Percentiles rank a stretch among this genome's conserved stretches.
Evolutionary conservation across 169 alveolate genomes (phyloP).

Genomic region (Cystoisospora suis): DNA sequence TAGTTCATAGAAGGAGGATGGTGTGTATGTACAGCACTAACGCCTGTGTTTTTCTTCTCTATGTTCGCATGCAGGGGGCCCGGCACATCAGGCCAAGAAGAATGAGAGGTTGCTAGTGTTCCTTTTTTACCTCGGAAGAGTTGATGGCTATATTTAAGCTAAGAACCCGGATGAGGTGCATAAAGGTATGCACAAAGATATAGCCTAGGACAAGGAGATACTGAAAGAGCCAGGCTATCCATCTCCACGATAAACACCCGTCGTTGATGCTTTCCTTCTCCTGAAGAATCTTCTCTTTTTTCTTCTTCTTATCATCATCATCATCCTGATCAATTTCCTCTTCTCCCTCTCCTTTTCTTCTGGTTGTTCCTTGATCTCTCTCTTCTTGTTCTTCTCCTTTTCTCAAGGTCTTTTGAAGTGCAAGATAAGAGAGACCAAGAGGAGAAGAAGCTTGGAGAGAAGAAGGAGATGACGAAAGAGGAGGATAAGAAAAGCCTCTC

Average conservation of each 20-base stretch:
- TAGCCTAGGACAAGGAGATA: slow-evolving; percentile 72
- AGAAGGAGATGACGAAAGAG: neutral
- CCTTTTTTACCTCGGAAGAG: slow-evolving; percentile 82
- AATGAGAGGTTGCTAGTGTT: neutral
- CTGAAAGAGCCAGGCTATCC: neutral
- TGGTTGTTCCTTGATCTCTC: no score
- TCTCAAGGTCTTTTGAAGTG: neutral
- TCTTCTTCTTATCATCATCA: no score
- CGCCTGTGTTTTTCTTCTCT: no score
- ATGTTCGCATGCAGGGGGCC: neutral
- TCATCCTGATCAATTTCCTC: no score
- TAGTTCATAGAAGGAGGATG: no score
- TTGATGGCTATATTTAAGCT: slow-evolving; percentile 88
- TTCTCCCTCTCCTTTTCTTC: no score
- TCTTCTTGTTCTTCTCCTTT: neutral
- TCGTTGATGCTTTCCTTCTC: no score
- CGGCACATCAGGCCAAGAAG: neutral
- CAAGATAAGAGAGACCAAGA: neutral
- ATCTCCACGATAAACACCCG: neutral
- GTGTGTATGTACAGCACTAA: no score
- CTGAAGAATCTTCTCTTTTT: no score
- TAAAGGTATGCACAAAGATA: slow-evolving; percentile 79
- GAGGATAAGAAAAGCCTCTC: neutral
- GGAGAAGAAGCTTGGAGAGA: neutral
- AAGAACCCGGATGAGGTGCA: slow-evolving; percentile 86